phyloP scores from a whole-genome alignment of 2,329 filamentous ascomycete genomes.

The Colletotrichum incanum region DNA sequence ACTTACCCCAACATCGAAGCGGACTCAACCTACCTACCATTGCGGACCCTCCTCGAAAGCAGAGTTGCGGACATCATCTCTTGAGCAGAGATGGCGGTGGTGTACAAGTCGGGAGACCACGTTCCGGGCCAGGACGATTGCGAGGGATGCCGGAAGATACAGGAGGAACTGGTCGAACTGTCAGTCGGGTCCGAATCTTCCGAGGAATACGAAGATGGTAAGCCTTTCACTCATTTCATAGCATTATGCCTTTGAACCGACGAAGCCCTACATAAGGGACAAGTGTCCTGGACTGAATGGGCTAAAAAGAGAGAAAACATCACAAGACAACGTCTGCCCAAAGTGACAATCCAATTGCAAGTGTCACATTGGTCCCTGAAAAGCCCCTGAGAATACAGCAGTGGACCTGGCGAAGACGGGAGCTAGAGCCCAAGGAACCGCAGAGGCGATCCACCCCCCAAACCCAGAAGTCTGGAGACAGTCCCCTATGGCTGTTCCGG shows the following conservation, averaged over 20 bases:
- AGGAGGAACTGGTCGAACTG: conserved; percentile 31
- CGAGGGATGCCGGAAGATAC: conserved; percentile 41
- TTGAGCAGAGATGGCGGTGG: conserved; percentile 15
- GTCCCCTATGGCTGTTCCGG: conserved; percentile 10
- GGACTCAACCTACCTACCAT: background rate
- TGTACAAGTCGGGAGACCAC: conserved; percentile 23
- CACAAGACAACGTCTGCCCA: background rate
- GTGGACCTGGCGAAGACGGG: conserved; percentile 28
- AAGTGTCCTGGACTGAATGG: background rate
- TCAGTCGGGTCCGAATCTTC: conserved; percentile 27
- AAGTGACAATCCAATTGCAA: background rate
- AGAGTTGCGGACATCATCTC: background rate
- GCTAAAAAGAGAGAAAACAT: background rate
- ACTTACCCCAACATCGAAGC: conserved; percentile 8
- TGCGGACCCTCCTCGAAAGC: background rate
- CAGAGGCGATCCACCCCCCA: conserved; percentile 28
- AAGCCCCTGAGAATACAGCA: conserved; percentile 28
- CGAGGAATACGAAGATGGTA: conserved; percentile 40
- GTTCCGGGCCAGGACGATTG: conserved; percentile 27
- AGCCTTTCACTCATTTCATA: background rate
- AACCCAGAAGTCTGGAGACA: conserved; percentile 18
- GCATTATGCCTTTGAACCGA: background rate
- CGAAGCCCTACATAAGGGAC: background rate
- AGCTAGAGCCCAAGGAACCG: conserved; percentile 30
- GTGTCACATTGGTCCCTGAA: conserved; percentile 6